Base-by-base conservation (phyloP, 345 rosid species). In the Linum usitatissimum region DNA sequence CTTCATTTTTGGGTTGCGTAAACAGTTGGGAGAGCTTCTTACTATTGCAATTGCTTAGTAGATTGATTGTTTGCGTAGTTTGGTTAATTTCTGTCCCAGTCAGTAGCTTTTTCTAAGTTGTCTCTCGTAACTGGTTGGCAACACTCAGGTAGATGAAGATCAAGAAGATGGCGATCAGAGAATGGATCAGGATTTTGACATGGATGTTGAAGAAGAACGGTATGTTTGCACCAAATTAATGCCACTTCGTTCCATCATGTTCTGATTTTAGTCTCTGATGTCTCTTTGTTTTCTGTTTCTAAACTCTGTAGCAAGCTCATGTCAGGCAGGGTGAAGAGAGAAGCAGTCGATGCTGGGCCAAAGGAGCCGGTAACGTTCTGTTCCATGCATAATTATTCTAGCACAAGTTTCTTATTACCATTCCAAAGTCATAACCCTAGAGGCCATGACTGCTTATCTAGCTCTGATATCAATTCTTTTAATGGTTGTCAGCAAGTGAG, bases 121-220 rank as follows among this genome's bases (percentile, higher is more conserved):
- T 66, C 53, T 55, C 3, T 17, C 31, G n/a, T 66, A 19, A n/a
- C 62, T 68, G 38, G 48, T 42, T 65, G 55, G 57, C 21, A 64
- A 63, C 49, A 64, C 68, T 54, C 76, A 89, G 96, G 86, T 69
- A 59, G 76, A 72, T 59, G 96, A 89, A 80, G 94, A 89, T 74
- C 86, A 80, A 73, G 87, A 81, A 34, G 91, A 81, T 77, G 83
- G 73, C 14, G 94, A 89, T 77, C 87, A 80, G 78, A 89, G 94
- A 78, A 86, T 81, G 85, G 91, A 83, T 74, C 82, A 77, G 4
- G 91, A 86, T 77, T 86, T 89, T 6, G 89, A 89, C 71, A 89
- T 86, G 89, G 94, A 86, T 65, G 74, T 81, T 63, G 87, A 86
- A 68, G 83, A 80, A 59, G 96, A 84, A 31, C 78, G 81, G 96